Base-by-base conservation (phyloP, 1,284 basidiomycete species). In the Marasmius tenuissimus region DNA sequence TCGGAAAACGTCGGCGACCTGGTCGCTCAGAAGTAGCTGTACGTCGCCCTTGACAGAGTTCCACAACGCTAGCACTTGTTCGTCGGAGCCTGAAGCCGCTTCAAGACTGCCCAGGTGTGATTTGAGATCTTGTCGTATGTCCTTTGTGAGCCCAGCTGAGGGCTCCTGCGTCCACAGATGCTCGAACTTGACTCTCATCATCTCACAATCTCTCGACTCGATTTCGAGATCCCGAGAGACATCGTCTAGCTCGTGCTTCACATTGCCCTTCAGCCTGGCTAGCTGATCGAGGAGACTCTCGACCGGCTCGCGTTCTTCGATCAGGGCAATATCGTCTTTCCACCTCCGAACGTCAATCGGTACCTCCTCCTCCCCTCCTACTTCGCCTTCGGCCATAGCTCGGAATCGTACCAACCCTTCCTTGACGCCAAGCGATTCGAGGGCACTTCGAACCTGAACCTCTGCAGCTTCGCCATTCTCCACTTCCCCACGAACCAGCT, bases 81-180 rank as follows among this genome's bases (percentile, higher is more conserved):
- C 77, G 72, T 99, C 96, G 1, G 93, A 94, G 35, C 81, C 74
- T 0, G 84, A 83, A 0, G 97, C 97, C 1, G 92, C 87, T 18
- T 90, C 87, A 52, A 97, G 79, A 0, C 94, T 87, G 5, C 81
- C 81, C 33, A 86, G 76, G 70, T 97, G 93, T 12, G 87, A 85
- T 70, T 93, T 94, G 58, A 98, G 77, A 69, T 94, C 95, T 61
- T 87, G 85, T 11, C 96, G 84, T 63, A 93, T 75, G 1, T 83
- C 77, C 71, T 91, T 89, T 38, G 91, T 93, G 64, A 88, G 78
- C 0, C 85, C 82, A 0, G 90, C 88, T 0, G 91, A 90, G 0
- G 97, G 97, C n/a, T 86, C 84, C 74, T 98, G 97, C 8, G 89
- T 91, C 89, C 95, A 99, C 45, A 87, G 74, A 68, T 96, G 92